phyloP scores from a whole-genome alignment of 352 stramenopile species.

The Phytophthora kernoviae region DNA sequence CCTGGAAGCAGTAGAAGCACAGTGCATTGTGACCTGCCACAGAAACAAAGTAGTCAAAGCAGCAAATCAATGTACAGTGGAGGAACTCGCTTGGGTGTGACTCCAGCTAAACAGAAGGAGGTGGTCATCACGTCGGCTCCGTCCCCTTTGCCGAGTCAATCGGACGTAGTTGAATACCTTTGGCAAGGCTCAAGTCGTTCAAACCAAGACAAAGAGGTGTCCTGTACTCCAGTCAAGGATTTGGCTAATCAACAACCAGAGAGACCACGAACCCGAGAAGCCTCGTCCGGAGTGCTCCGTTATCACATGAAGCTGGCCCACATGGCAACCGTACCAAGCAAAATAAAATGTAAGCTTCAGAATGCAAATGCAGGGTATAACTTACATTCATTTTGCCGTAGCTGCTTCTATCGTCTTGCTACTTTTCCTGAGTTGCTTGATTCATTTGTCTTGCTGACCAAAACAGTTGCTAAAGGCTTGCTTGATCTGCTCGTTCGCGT shows the following conservation, averaged over 20 bases:
- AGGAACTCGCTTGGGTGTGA: conserved; percentile 1
- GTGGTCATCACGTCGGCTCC: conserved; percentile 28
- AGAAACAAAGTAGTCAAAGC: conserved; percentile 5
- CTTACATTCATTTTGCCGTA: conserved; percentile 42
- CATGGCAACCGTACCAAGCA: conserved; percentile 45
- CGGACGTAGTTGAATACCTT: conserved; percentile 33
- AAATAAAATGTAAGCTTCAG: conserved; percentile 16
- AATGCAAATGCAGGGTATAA: conserved; percentile 19
- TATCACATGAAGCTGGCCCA: conserved; percentile 74
- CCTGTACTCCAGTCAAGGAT: conserved; percentile 10
- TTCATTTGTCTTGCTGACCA: conserved; percentile 36
- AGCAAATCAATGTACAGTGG: not conserved
- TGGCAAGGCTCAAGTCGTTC: conserved; percentile 14
- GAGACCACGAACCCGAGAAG: conserved; percentile 9
- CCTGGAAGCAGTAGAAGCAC: conserved; percentile 16
- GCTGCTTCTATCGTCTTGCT: conserved; percentile 38
- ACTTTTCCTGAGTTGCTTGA: conserved; percentile 33
- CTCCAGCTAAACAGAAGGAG: conserved; percentile 22
- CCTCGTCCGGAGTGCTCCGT: conserved; percentile 35
- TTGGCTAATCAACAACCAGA: conserved; percentile 14
- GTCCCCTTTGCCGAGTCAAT: conserved; percentile 9
- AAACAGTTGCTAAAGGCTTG: conserved; percentile 22
- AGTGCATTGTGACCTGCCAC: conserved; percentile 49
- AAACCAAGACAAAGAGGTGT: conserved; percentile 28
- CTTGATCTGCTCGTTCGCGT: conserved; percentile 28